These are phyloP conservation scores for Vigna unguiculata DNA, from an alignment of 306 rosid species.

Conservation along the genomic window DNA sequence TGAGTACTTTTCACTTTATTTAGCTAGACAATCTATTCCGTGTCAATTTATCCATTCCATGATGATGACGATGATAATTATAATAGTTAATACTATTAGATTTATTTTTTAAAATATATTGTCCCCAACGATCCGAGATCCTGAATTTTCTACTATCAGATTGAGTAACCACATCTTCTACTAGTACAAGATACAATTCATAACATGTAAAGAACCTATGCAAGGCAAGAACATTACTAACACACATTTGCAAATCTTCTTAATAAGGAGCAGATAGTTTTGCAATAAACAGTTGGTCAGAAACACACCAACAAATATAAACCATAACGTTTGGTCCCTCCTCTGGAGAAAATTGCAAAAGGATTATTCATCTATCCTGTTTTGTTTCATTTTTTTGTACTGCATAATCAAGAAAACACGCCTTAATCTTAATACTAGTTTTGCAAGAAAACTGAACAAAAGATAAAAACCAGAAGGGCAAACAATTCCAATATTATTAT, in stretches of 20 bases:
- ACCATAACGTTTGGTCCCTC: conserved; percentile 24
- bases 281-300: conserved; percentile 14
- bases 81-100: too few relatives aligned
- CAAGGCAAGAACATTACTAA: not conserved
- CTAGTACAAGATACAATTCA: not conserved
- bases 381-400: conserved; percentile 34
- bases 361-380: conserved; percentile 30
- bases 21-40: not conserved
- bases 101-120: not conserved
- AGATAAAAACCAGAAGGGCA: conserved; percentile 13
- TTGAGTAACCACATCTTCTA: not conserved
- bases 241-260: not conserved
- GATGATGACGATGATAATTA: not conserved
- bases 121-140: not conserved
- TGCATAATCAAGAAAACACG: conserved; percentile 41
- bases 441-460: conserved; percentile 36
- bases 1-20: not conserved
- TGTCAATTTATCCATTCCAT: not conserved
- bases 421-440: conserved; percentile 26
- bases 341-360: conserved; percentile 33
- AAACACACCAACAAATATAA: conserved; percentile 20
- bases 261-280: conserved; percentile 13
- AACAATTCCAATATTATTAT: conserved; percentile 11
- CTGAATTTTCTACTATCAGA: not conserved
- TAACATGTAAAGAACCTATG: conserved; percentile 4